A percentile compares a stretch with the other conserved stretches of the same genome.
Conservation (phyloP, 306 rosid species). For the Carpinus viminea region DNA sequence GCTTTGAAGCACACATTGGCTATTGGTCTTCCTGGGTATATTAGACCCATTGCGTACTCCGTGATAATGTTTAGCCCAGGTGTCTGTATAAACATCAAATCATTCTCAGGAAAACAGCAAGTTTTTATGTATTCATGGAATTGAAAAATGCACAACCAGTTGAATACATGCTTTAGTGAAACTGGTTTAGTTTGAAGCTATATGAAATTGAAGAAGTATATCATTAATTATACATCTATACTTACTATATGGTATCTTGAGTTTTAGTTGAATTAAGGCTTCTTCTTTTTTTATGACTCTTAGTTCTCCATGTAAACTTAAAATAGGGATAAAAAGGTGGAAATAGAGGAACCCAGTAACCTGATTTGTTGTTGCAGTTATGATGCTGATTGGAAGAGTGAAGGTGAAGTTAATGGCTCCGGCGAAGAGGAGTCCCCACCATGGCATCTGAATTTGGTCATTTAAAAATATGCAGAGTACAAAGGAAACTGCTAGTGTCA, state of each 20-base stretch:
- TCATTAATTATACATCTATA: neutral
- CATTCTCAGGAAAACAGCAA: neutral
- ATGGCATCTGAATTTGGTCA: conserved; percentile 79
- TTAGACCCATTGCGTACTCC: neutral
- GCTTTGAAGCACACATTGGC: neutral
- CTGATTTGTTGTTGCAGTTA: conserved; percentile 94
- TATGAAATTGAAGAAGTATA: too few relatives aligned
- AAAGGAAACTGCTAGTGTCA: conserved; percentile 55
- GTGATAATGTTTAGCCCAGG: conserved; percentile 72
- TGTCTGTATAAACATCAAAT: conserved; percentile 41
- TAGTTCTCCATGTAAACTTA: neutral
- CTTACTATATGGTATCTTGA: too few relatives aligned
- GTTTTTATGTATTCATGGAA: neutral
- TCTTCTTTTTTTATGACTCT: too few relatives aligned
- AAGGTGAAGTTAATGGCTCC: conserved; percentile 56
- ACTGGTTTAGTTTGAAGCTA: too few relatives aligned
- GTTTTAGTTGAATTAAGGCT: too few relatives aligned
- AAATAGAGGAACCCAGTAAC: conserved; percentile 20
- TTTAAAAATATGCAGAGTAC: conserved; percentile 61
- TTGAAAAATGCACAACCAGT: too few relatives aligned
- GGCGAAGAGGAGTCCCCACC: conserved; percentile 89
- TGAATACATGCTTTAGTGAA: too few relatives aligned
- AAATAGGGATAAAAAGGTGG: neutral
- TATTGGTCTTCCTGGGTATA: neutral
- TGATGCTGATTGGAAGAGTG: conserved; percentile 86